Evolutionary conservation across 129 eudicot genomes (phyloP).

Genomic region (Helichrysum umbraculigerum): DNA sequence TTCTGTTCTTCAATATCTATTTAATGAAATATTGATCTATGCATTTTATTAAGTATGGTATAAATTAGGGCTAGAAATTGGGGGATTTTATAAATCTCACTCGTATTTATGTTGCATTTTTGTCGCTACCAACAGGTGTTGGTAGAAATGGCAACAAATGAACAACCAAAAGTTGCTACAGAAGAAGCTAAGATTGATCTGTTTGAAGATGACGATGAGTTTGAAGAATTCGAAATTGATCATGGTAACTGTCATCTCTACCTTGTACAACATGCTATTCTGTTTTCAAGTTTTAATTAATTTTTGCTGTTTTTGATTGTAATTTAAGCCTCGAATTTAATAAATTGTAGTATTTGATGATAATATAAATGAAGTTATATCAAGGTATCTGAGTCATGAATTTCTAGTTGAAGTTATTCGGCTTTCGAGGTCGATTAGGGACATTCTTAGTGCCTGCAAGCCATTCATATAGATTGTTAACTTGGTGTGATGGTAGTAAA

Average conservation of each 20-base stretch:
- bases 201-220: conserved; percentile 87
- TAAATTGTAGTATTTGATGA: not conserved
- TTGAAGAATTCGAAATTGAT: conserved; percentile 77
- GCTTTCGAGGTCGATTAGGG: not conserved
- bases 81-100: conserved; percentile 9
- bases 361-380: not conserved
- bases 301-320: not conserved
- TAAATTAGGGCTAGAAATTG: conserved; percentile 26
- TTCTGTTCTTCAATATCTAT: not conserved
- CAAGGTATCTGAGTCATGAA: no score
- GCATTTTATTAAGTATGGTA: not conserved
- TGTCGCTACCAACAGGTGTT: conserved; percentile 8
- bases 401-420: no score
- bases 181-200: conserved; percentile 83
- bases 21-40: not conserved
- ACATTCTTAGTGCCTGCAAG: not conserved
- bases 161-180: conserved; percentile 49
- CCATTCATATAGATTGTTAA: not conserved
- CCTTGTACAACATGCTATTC: not conserved
- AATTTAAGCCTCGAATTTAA: not conserved
- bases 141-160: conserved; percentile 53
- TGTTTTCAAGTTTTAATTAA: not conserved
- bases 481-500: not conserved
- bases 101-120: not conserved
- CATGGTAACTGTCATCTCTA: conserved; percentile 43